phyloP scores from a whole-genome alignment of 345 rosid genomes.

The Durio zibethinus region DNA sequence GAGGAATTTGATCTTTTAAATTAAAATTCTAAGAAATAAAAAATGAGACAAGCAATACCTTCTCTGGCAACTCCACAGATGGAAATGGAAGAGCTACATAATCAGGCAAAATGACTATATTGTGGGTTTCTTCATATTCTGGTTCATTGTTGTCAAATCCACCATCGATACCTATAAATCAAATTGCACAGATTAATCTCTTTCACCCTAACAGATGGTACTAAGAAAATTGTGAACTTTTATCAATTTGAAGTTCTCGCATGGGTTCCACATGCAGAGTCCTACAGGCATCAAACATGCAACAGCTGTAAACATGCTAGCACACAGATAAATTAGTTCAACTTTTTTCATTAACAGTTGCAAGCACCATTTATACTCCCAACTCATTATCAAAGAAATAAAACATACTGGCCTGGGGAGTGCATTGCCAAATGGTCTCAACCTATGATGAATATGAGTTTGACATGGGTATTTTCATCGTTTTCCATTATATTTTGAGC shows the following conservation, averaged over 20 bases:
- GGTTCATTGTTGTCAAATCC: slow-evolving; percentile 89
- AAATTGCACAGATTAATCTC: slow-evolving; percentile 7
- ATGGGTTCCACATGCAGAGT: neutral
- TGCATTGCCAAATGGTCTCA: neutral
- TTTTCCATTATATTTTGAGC: neutral
- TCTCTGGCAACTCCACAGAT: slow-evolving; percentile 93
- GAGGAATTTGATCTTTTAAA: neutral
- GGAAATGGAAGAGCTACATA: slow-evolving; percentile 75
- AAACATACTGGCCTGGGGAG: neutral
- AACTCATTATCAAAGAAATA: neutral
- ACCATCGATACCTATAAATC: slow-evolving; percentile 73
- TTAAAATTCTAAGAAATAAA: neutral
- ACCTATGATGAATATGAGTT: neutral
- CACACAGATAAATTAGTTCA: neutral
- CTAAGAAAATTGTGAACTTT: no score
- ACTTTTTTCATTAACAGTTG: neutral
- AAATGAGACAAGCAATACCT: slow-evolving; percentile 46
- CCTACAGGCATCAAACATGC: neutral
- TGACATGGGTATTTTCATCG: neutral
- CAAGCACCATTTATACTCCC: neutral
- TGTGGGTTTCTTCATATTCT: slow-evolving; percentile 73
- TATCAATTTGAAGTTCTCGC: neutral
- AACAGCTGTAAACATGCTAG: neutral
- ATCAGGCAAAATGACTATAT: slow-evolving; percentile 71
- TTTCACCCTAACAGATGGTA: neutral